These are phyloP conservation scores for Brassica balearica DNA, from an alignment of 441 rosid species.

Conservation along the genomic window DNA sequence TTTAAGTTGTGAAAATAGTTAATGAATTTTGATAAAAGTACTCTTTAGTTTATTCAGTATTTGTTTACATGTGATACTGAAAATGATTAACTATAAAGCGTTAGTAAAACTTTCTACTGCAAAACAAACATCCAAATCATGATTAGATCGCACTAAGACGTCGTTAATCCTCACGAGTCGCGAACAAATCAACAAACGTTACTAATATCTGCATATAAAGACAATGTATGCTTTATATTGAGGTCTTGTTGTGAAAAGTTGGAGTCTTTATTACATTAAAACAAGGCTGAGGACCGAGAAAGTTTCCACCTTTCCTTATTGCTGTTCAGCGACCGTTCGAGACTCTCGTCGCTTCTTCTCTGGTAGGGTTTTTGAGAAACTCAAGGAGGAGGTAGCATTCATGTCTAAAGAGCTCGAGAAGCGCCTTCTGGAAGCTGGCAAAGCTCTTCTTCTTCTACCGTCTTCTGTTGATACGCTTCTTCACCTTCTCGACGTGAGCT, in stretches of 20 bases:
- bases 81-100: background rate
- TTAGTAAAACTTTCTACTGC: background rate
- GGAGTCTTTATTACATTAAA: background rate
- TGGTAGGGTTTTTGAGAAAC: background rate
- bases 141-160: too few relatives aligned
- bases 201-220: background rate
- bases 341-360: background rate
- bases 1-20: background rate
- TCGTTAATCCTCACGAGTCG: background rate
- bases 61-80: background rate
- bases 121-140: background rate
- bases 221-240: too few relatives aligned
- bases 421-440: background rate
- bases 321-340: background rate
- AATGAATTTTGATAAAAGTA: background rate
- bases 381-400: background rate
- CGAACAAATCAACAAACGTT: background rate
- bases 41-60: background rate
- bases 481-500: slow-evolving; percentile 16
- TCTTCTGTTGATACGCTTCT: background rate
- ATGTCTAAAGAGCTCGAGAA: slow-evolving; percentile 9
- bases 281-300: background rate
- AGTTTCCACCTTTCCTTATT: background rate
- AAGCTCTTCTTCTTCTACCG: background rate
- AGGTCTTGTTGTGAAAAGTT: background rate